Evolutionary conservation across 2,329 filamentous ascomycete genomes (phyloP), one percentile per base, ranked within the genome.

Genomic region (Neonectria faginata): DNA sequence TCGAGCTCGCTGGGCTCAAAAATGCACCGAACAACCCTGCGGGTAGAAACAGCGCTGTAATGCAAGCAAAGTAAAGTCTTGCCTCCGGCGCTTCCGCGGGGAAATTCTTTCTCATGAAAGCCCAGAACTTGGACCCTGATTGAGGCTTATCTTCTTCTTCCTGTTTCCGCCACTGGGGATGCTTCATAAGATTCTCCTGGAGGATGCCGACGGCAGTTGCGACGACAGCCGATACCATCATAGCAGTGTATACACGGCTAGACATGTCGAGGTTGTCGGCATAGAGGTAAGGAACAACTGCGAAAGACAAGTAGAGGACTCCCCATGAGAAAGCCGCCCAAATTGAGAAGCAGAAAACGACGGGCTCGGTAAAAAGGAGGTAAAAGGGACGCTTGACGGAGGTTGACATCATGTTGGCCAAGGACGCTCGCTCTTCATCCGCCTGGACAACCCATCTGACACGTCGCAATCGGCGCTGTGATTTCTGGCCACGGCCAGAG

Each of bases 271-370:
- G 95, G 69, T 82, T 80, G 5, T 82, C 85, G 22, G 82, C 74
- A 78, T 96, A 97, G 25, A 97, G 89, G 4, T 96, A 85, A 0
- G 94, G 92, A 5, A 97, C 88, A 1, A 92, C 91, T 14, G 88
- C 88, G 70, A 97, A 95, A 12, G 91, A 93, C 18, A 97, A 82
- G 77, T 97, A 97, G 0, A 97, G 86, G 0, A 97, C 87, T 0
- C 91, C 93, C 94, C 94, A 97, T 20, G 90, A 90, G 77, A 97
- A 97, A 0, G 92, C 86, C 1, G 94, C 91, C 94, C 94, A 97
- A 0, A 97, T 83, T 0, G 91, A 93, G 81, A 97, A 97, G 81
- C 88, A 93, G 79, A 94, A 93, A 14, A 94, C 91, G 10, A 93
- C 89, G 0, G 91, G 90, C 70, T 94, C 92, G 0, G 91, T 94